Evolutionary conservation across 805 yeast genomes (phyloP).

Genomic region (Candida nonsorbophila): DNA sequence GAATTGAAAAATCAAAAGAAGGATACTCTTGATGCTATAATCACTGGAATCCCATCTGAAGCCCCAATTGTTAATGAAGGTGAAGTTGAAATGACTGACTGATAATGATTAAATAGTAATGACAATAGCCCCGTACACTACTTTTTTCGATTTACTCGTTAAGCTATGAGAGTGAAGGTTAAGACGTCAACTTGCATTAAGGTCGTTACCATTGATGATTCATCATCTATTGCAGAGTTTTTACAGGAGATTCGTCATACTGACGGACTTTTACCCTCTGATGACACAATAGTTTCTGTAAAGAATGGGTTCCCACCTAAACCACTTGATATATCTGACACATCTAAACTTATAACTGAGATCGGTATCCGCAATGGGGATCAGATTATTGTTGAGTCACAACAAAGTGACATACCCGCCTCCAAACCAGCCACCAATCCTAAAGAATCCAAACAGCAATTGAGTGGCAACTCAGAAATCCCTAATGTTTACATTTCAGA

Average conservation of each 20-base stretch:
- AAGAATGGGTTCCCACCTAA: conserved; percentile 63
- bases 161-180: conserved; percentile 10
- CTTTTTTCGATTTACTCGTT: too few species aligned
- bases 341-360: conserved; percentile 20
- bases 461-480: conserved; percentile 11
- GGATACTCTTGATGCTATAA: conserved; percentile 33
- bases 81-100: conserved; percentile 13
- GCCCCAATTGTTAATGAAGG: conserved; percentile 5
- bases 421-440: background rate
- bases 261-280: conserved; percentile 1
- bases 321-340: conserved; percentile 26
- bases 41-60: conserved; percentile 23
- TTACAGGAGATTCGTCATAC: conserved; percentile 10
- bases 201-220: conserved; percentile 24
- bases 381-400: conserved; percentile 38
- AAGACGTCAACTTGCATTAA: conserved; percentile 5
- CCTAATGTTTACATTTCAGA: conserved; percentile 17
- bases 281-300: conserved; percentile 15
- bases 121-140: background rate
- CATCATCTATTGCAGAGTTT: conserved; percentile 28
- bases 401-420: conserved; percentile 1
- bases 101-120: conserved; percentile 1
- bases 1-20: conserved; percentile 28
- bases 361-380: conserved; percentile 57
- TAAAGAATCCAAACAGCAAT: conserved; percentile 3